phyloP scores from a whole-genome alignment of 139 green algal genomes.

The Ostreobium quekettii region DNA sequence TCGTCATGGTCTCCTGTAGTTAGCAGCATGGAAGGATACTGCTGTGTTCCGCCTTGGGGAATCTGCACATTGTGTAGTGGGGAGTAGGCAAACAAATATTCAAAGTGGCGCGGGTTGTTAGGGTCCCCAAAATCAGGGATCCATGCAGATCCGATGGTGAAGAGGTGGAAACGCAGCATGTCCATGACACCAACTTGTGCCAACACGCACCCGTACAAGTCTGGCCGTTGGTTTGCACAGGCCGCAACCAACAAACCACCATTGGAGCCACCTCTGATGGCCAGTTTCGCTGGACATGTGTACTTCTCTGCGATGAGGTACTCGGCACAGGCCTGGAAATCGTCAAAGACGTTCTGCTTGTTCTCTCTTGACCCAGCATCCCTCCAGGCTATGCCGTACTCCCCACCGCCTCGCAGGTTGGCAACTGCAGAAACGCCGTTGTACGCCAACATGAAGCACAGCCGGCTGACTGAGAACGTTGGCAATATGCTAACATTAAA shows the following conservation, averaged over 20 bases:
- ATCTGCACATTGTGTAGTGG: slow-evolving; percentile 86
- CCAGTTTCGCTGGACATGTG: slow-evolving; percentile 45
- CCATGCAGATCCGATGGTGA: slow-evolving; percentile 89
- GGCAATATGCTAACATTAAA: slow-evolving; percentile 87
- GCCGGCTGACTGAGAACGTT: slow-evolving; percentile 52
- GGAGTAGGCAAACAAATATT: slow-evolving; percentile 59
- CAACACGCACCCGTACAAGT: slow-evolving; percentile 75
- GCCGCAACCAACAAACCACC: slow-evolving; percentile 86
- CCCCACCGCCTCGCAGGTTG: slow-evolving; percentile 80
- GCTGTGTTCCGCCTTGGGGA: slow-evolving; percentile 35
- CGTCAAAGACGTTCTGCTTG: slow-evolving; percentile 89
- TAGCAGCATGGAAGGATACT: slow-evolving; percentile 80
- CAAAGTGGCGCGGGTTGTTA: slow-evolving; percentile 57
- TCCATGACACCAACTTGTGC: slow-evolving; percentile 84
- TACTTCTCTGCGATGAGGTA: slow-evolving; percentile 51
- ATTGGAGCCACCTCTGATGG: slow-evolving; percentile 82
- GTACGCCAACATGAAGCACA: slow-evolving; percentile 46
- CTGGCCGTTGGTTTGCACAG: slow-evolving; percentile 83
- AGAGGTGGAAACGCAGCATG: slow-evolving; percentile 93
- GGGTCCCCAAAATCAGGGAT: slow-evolving; percentile 72
- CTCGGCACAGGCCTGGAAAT: slow-evolving; percentile 66
- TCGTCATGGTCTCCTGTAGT: slow-evolving; percentile 67
- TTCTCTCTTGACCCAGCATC: slow-evolving; percentile 56
- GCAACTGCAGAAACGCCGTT: slow-evolving; percentile 33
- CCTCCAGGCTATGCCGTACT: slow-evolving; percentile 86